Evolutionary conservation across 768 basidiomycete species (phyloP).

Genomic region (Coprinopsis cinerea): DNA sequence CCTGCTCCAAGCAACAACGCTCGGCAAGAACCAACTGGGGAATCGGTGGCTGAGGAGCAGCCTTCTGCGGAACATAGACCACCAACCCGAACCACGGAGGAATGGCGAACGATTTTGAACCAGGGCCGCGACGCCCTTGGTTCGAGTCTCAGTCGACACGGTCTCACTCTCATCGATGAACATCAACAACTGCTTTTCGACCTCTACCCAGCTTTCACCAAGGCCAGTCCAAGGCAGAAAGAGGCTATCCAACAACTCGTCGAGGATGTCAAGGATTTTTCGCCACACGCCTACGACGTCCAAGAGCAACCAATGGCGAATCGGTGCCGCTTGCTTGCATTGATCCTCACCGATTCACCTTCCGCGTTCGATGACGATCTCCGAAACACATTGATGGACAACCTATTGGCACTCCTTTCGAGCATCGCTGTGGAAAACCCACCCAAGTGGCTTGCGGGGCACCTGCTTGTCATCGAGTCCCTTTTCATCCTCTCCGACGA

Average conservation of each 20-base stretch:
- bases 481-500: slow-evolving; percentile 73
- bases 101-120: slow-evolving; percentile 63
- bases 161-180: slow-evolving; percentile 77
- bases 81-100: slow-evolving; percentile 43
- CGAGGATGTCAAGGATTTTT: slow-evolving; percentile 69
- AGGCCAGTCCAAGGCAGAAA: slow-evolving; percentile 52
- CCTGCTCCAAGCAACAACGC: slow-evolving; percentile 16
- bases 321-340: slow-evolving; percentile 78
- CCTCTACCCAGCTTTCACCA: slow-evolving; percentile 75
- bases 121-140: slow-evolving; percentile 61
- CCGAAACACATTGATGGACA: slow-evolving; percentile 57
- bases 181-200: slow-evolving; percentile 88
- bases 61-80: not conserved
- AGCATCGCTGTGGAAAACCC: slow-evolving; percentile 50
- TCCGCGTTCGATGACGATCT: slow-evolving; percentile 50
- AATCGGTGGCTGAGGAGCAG: not conserved
- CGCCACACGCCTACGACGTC: slow-evolving; percentile 56
- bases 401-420: slow-evolving; percentile 59
- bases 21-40: not conserved
- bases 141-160: slow-evolving; percentile 56
- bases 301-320: slow-evolving; percentile 76
- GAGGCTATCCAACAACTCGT: slow-evolving; percentile 68
- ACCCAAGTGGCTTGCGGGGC: slow-evolving; percentile 86
- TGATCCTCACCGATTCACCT: slow-evolving; percentile 73
- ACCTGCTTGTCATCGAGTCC: slow-evolving; percentile 81